These are phyloP conservation scores for Abrus pulchellus DNA, from an alignment of 306 rosid species.

Conservation along the genomic window DNA sequence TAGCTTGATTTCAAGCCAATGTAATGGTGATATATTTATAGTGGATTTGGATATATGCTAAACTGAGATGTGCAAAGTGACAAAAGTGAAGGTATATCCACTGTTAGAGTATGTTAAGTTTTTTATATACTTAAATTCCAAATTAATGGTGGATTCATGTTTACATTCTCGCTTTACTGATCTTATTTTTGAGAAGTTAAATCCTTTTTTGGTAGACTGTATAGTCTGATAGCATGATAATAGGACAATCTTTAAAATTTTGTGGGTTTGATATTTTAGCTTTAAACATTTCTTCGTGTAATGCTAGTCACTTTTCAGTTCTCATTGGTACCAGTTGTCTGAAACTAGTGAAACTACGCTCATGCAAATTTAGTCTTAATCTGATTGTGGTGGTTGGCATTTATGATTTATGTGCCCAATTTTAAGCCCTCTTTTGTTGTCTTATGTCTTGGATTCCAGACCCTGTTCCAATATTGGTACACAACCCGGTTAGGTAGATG, in stretches of 20 bases:
- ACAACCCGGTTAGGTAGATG: no score
- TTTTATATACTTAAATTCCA: neutral
- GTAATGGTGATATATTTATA: conserved; percentile 24
- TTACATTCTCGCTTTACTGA: neutral
- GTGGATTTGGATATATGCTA: neutral
- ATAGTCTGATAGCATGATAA: conserved; percentile 16
- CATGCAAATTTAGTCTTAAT: conserved; percentile 31
- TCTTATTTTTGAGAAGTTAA: neutral
- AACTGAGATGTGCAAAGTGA: neutral
- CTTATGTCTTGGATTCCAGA: neutral
- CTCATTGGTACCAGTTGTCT: conserved; percentile 1
- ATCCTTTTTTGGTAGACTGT: conserved; percentile 18
- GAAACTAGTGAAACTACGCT: conserved; percentile 18
- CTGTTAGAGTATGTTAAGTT: neutral
- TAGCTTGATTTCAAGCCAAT: conserved; percentile 30
- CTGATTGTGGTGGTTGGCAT: conserved; percentile 21
- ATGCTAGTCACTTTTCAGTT: conserved; percentile 2
- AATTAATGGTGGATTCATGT: neutral
- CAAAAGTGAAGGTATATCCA: neutral
- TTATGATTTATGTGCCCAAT: conserved; percentile 38
- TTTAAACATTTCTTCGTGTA: conserved; percentile 29
- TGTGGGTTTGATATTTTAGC: neutral
- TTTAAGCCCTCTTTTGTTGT: conserved; percentile 7
- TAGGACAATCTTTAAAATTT: conserved; percentile 13
- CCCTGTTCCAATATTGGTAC: no score